Evolutionary conservation across 495 filamentous ascomycete species (phyloP).

Genomic region (Penicillium silybi): DNA sequence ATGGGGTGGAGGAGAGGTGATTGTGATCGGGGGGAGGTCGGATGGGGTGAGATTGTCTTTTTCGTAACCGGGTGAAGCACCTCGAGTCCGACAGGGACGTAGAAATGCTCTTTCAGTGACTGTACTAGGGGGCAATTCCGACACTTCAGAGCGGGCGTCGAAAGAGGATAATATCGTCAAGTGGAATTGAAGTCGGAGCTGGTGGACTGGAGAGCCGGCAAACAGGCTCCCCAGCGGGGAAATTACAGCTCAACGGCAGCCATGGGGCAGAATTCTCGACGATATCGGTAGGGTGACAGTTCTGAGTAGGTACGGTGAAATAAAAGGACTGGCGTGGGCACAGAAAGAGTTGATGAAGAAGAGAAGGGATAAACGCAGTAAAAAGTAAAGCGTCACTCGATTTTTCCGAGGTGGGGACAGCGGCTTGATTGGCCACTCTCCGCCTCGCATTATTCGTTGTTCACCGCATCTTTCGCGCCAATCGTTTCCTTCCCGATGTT

Average conservation of each 20-base stretch:
- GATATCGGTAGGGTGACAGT: conserved; percentile 47
- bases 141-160: conserved; percentile 44
- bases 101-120: conserved; percentile 39
- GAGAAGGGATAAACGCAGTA: conserved; percentile 14
- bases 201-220: conserved; percentile 71
- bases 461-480: conserved; percentile 39
- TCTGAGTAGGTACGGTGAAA: conserved; percentile 30
- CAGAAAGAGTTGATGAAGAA: conserved; percentile 28
- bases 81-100: conserved; percentile 36
- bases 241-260: conserved; percentile 94
- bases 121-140: conserved; percentile 47
- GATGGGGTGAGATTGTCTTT: neutral
- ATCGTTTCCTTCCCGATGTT: neutral
- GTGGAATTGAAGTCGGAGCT: conserved; percentile 69
- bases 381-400: conserved; percentile 30
- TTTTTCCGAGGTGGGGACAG: conserved; percentile 30
- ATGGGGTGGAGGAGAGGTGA: conserved; percentile 6
- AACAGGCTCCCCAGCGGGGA: conserved; percentile 69
- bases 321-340: conserved; percentile 17
- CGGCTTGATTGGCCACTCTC: conserved; percentile 24
- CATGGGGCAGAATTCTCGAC: conserved; percentile 80
- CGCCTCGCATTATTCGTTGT: conserved; percentile 25
- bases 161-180: conserved; percentile 75
- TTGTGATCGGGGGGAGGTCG: neutral
- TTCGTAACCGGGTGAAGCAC: conserved; percentile 33